These are phyloP conservation scores for Tetratostichococcus sp. DNA, from an alignment of 139 green algal species.

Conservation along the genomic window DNA sequence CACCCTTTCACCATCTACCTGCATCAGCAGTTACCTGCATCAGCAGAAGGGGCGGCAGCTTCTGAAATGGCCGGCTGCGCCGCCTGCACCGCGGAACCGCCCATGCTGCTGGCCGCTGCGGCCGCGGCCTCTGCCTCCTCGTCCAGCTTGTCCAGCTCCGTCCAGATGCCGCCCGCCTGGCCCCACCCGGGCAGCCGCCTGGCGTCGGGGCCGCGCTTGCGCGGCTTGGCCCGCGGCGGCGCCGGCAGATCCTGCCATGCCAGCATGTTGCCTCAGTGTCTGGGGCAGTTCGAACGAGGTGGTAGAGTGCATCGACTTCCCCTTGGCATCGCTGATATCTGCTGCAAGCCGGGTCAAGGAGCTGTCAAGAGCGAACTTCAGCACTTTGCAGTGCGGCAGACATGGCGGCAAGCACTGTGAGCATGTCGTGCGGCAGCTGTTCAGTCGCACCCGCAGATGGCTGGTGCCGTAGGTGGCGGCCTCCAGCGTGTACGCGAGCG, in stretches of 20 bases:
- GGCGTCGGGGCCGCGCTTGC: slow-evolving; percentile 3
- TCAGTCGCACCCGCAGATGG: slow-evolving; percentile 65
- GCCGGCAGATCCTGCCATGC: background rate
- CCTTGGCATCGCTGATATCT: background rate
- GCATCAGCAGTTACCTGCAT: too few relatives aligned
- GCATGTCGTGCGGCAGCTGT: too few relatives aligned
- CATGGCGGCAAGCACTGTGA: slow-evolving; percentile 11
- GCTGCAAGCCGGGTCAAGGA: slow-evolving; percentile 33
- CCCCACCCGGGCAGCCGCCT: slow-evolving; percentile 78
- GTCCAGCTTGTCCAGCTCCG: slow-evolving; percentile 64
- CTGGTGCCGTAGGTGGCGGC: slow-evolving; percentile 49
- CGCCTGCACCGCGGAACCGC: background rate
- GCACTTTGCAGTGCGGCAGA: too few relatives aligned
- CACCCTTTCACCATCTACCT: too few relatives aligned
- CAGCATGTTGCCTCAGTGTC: background rate
- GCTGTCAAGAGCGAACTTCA: too few relatives aligned
- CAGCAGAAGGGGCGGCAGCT: too few relatives aligned
- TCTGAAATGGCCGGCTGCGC: background rate
- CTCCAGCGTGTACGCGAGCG: slow-evolving; percentile 77
- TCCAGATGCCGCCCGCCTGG: slow-evolving; percentile 61
- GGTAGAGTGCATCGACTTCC: too few relatives aligned
- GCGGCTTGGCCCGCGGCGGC: too few relatives aligned
- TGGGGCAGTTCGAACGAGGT: too few relatives aligned
- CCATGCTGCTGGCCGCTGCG: slow-evolving; percentile 9
- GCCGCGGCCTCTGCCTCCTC: slow-evolving; percentile 51